A percentile compares a stretch with the other conserved stretches of the same genome.
These are phyloP conservation scores for Pseudogymnoascus sp. DNA, from an alignment of 2,329 filamentous ascomycete genomes.

Conservation along the genomic window DNA sequence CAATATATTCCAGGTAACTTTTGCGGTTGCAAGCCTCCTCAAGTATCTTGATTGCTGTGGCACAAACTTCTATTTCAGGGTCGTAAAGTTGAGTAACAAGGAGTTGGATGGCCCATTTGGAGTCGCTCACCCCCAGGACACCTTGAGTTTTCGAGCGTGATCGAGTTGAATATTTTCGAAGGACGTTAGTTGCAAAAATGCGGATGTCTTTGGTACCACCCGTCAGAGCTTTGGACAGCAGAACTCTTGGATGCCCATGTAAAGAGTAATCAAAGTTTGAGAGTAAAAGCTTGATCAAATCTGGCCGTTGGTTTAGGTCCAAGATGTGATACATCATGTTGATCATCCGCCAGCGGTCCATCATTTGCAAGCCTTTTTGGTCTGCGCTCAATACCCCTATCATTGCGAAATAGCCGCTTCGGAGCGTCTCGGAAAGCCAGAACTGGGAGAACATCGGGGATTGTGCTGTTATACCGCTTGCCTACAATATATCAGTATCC, in stretches of 20 bases:
- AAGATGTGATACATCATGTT: conserved; percentile 99
- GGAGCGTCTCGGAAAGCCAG: conserved; percentile 77
- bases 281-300: conserved; percentile 81
- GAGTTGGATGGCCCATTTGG: conserved; percentile 92
- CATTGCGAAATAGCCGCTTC: conserved; percentile 89
- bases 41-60: conserved; percentile 91
- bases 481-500: conserved; percentile 35
- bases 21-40: conserved; percentile 96
- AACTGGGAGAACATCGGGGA: conserved; percentile 84
- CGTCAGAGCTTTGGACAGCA: conserved; percentile 89
- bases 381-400: conserved; percentile 81
- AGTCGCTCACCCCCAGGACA: conserved; percentile 48
- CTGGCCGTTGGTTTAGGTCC: conserved; percentile 81
- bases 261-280: conserved; percentile 88
- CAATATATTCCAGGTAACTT: conserved; percentile 86
- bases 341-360: conserved; percentile 95
- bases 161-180: conserved; percentile 75
- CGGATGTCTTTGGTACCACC: conserved; percentile 86
- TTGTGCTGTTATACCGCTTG: conserved; percentile 67
- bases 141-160: conserved; percentile 35
- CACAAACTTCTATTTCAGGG: conserved; percentile 92
- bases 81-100: conserved; percentile 99
- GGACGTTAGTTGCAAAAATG: conserved; percentile 77
- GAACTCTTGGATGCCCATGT: conserved; percentile 80
- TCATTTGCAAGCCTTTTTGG: conserved; percentile 72